Conservation (phyloP, 2,329 filamentous ascomycete species). For the Microcyclosporella mali region DNA sequence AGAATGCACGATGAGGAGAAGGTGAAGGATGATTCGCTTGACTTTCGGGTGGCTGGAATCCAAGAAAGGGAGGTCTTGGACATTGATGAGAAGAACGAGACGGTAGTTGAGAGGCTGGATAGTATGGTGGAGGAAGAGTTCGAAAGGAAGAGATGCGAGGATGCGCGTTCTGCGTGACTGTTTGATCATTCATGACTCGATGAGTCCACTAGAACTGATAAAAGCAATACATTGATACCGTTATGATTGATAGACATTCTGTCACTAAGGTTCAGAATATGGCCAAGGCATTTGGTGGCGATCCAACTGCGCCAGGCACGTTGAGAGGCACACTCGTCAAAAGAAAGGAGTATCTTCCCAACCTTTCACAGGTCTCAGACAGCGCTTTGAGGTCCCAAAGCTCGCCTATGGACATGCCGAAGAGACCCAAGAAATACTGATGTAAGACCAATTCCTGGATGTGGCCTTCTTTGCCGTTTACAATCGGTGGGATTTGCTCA, state of each 20-base stretch:
- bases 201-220: no score
- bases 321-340: conserved; percentile 41
- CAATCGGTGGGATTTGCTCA: conserved; percentile 37
- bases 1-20: no score
- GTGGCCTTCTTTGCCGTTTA: conserved; percentile 20
- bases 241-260: no score
- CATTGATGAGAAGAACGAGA: background rate
- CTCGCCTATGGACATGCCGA: conserved; percentile 43
- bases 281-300: conserved; percentile 31
- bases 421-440: conserved; percentile 37
- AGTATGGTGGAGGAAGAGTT: background rate
- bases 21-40: no score
- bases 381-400: conserved; percentile 41
- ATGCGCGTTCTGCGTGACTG: background rate
- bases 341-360: conserved; percentile 40
- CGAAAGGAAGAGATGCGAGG: background rate
- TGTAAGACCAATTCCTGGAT: conserved; percentile 30
- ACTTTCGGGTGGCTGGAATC: no score
- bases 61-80: background rate
- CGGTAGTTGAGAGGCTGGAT: background rate
- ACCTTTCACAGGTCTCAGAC: conserved; percentile 33
- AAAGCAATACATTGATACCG: no score
- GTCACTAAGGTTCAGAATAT: conserved; percentile 28
- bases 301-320: conserved; percentile 33
- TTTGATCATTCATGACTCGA: no score